Conservation (phyloP, 2,329 filamentous ascomycete species). For the Fusarium burgessii region DNA sequence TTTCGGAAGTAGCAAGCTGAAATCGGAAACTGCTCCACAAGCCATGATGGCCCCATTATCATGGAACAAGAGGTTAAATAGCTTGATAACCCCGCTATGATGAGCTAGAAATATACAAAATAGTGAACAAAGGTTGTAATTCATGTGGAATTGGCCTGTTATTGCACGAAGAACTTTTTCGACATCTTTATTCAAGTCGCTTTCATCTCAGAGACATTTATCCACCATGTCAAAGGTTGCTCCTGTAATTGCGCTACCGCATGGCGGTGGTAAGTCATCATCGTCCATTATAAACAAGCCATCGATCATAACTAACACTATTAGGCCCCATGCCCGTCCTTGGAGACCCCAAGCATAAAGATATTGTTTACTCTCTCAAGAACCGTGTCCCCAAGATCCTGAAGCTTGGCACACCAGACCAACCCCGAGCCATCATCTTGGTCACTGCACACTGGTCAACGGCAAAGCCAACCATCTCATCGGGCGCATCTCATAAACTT, state of each 20-base stretch:
- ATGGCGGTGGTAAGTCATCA: conserved; percentile 58
- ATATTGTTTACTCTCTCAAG: conserved; percentile 64
- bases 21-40: conserved; percentile 33
- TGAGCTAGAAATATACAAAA: background rate
- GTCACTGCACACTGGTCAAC: conserved; percentile 71
- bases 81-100: conserved; percentile 17
- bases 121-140: background rate
- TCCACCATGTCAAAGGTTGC: conserved; percentile 55
- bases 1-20: conserved; percentile 25
- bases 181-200: background rate
- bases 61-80: conserved; percentile 35
- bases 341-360: conserved; percentile 64
- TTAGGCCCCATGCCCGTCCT: conserved; percentile 69
- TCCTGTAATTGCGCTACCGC: conserved; percentile 62
- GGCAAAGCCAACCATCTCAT: conserved; percentile 62
- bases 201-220: conserved; percentile 4
- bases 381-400: conserved; percentile 67
- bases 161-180: conserved; percentile 17
- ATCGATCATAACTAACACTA: background rate
- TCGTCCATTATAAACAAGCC: background rate
- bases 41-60: conserved; percentile 36
- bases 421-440: conserved; percentile 65
- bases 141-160: conserved; percentile 31
- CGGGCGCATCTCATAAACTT: conserved; percentile 59
- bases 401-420: conserved; percentile 62